These are phyloP conservation scores for Diaporthe australafricana DNA, from an alignment of 2,329 filamentous ascomycete species.

Conservation along the genomic window DNA sequence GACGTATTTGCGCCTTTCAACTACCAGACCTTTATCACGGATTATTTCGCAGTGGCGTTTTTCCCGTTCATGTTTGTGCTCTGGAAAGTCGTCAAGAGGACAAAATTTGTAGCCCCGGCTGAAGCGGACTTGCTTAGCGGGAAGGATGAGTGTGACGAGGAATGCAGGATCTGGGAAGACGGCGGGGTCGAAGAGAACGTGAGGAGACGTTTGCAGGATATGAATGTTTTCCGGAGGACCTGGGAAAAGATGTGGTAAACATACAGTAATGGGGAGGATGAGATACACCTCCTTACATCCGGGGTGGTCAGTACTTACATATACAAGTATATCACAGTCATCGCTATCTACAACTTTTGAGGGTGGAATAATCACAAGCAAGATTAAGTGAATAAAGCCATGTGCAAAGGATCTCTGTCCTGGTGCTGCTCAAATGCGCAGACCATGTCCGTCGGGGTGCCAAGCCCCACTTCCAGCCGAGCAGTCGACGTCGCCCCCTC, in stretches of 20 bases:
- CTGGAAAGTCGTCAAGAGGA: slow-evolving; percentile 70
- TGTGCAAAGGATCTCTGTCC: background rate
- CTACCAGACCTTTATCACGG: slow-evolving; percentile 53
- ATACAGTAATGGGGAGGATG: background rate
- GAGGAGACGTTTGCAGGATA: slow-evolving; percentile 9
- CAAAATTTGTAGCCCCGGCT: slow-evolving; percentile 59
- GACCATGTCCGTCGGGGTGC: background rate
- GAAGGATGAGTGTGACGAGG: slow-evolving; percentile 68
- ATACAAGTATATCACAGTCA: too few relatives aligned
- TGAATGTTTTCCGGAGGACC: slow-evolving; percentile 19
- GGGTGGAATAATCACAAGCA: background rate
- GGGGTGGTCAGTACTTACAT: background rate
- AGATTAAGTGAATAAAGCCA: background rate
- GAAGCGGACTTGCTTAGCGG: slow-evolving; percentile 67
- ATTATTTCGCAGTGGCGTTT: slow-evolving; percentile 56
- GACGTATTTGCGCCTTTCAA: slow-evolving; percentile 61
- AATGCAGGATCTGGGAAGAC: slow-evolving; percentile 33
- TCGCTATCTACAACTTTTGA: background rate
- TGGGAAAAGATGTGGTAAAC: slow-evolving; percentile 26
- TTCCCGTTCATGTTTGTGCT: slow-evolving; percentile 62
- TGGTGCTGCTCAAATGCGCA: background rate
- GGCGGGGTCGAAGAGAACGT: slow-evolving; percentile 26
- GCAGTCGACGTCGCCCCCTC: background rate
- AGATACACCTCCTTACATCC: background rate
- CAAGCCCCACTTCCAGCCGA: background rate